phyloP scores from a whole-genome alignment of 108 stramenopile species.

The Poteriospumella lacustris region DNA sequence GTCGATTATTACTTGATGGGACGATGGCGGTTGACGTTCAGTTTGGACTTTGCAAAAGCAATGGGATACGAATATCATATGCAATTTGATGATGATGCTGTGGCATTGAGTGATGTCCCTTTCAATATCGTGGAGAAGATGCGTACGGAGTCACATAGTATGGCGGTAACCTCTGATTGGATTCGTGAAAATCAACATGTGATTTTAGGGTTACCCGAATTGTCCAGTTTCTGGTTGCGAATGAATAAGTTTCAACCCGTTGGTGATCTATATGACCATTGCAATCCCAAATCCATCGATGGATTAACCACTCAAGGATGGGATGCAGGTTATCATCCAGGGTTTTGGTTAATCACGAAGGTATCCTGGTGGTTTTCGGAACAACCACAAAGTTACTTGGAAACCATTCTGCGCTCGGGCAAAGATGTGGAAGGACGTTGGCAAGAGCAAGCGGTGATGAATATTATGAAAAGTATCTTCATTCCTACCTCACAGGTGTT shows the following conservation, averaged over 20 bases:
- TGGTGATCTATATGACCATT: background rate
- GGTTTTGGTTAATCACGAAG: background rate
- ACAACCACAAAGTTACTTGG: background rate
- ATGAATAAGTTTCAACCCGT: background rate
- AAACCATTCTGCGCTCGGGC: slow-evolving; percentile 3
- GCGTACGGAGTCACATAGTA: background rate
- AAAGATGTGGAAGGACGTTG: slow-evolving; percentile 22
- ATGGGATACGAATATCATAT: slow-evolving; percentile 12
- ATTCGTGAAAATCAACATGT: slow-evolving; percentile 3
- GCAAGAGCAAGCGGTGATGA: slow-evolving; percentile 19
- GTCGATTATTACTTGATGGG: slow-evolving; percentile 16
- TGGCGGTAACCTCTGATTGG: slow-evolving; percentile 1
- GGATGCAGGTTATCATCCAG: slow-evolving; percentile 7
- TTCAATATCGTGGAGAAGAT: background rate
- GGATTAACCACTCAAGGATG: background rate
- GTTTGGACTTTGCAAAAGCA: background rate
- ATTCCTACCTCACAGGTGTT: background rate
- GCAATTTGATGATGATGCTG: slow-evolving; percentile 26
- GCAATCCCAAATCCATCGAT: background rate
- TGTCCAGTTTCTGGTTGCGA: background rate
- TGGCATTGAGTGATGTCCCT: background rate
- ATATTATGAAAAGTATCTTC: background rate
- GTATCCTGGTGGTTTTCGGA: background rate
- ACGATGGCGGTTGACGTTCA: background rate
- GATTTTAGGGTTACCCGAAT: background rate